Evolutionary conservation across 805 yeast species (phyloP).

Genomic region (Candida dajiaensis): DNA sequence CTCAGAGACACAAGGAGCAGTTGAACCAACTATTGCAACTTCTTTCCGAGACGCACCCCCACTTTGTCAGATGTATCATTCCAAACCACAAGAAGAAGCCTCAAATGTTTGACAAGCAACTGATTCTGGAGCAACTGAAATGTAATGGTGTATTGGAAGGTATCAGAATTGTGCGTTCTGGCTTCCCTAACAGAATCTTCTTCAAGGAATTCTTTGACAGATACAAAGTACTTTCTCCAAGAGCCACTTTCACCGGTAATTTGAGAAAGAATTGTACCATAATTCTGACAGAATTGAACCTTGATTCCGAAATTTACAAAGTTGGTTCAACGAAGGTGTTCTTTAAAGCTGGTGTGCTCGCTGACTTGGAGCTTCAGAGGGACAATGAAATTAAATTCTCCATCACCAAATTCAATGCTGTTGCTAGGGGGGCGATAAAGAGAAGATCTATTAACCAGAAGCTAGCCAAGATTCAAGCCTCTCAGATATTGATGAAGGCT

Average conservation of each 20-base stretch:
- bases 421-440: constrained; percentile 55
- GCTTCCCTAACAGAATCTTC: constrained; percentile 88
- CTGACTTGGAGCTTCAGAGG: constrained; percentile 74
- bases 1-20: constrained; percentile 86
- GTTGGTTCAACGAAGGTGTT: constrained; percentile 91
- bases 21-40: constrained; percentile 65
- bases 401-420: constrained; percentile 57
- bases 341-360: constrained; percentile 94
- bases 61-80: constrained; percentile 91
- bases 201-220: constrained; percentile 75
- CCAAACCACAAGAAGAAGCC: constrained; percentile 80
- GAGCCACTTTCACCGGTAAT: constrained; percentile 36
- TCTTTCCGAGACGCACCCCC: constrained; percentile 80
- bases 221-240: constrained; percentile 62
- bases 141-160: constrained; percentile 99
- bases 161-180: constrained; percentile 93
- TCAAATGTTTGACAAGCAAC: constrained; percentile 58
- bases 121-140: constrained; percentile 83
- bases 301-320: constrained; percentile 78
- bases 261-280: constrained; percentile 65
- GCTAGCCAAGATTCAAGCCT: constrained; percentile 61
- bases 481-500: constrained; percentile 59
- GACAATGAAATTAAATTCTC: constrained; percentile 55
- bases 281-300: constrained; percentile 53
- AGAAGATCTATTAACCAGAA: constrained; percentile 43